These are phyloP conservation scores for Boletellus deceptivus DNA, from an alignment of 1,284 basidiomycete genomes.

Conservation along the genomic window DNA sequence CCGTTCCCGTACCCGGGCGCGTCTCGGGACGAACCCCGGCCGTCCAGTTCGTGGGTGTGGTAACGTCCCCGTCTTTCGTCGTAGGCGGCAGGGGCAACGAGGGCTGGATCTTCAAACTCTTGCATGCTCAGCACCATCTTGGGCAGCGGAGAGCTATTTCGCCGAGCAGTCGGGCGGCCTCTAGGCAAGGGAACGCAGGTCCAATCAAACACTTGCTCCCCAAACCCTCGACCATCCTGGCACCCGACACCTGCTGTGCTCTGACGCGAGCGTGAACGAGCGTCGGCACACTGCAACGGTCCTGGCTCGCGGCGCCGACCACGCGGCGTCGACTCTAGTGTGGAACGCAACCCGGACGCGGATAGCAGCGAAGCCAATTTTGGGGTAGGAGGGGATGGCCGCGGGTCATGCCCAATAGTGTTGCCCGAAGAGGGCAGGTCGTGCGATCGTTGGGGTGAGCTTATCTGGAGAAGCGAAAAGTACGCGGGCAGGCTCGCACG, in stretches of 20 bases:
- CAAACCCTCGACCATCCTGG: slow-evolving; percentile 33
- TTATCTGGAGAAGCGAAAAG: slow-evolving; percentile 67
- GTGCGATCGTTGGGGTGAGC: slow-evolving; percentile 43
- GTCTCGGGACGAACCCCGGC: slow-evolving; percentile 35
- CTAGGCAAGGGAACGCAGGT: slow-evolving; percentile 36
- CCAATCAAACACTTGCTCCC: slow-evolving; percentile 40
- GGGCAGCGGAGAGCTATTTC: slow-evolving; percentile 51
- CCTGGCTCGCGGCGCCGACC: slow-evolving; percentile 47
- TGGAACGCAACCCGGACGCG: slow-evolving; percentile 30
- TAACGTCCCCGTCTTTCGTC: slow-evolving; percentile 45
- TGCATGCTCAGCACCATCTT: slow-evolving; percentile 39
- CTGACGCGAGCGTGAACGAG: slow-evolving; percentile 34
- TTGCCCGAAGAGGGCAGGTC: slow-evolving; percentile 46
- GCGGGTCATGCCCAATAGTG: slow-evolving; percentile 39
- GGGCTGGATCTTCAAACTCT: slow-evolving; percentile 34
- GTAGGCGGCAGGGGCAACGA: slow-evolving; percentile 22
- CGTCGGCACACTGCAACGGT: slow-evolving; percentile 36
- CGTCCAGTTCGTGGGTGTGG: slow-evolving; percentile 47
- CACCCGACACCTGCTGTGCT: slow-evolving; percentile 18
- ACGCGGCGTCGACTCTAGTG: slow-evolving; percentile 43
- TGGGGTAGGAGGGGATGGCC: slow-evolving; percentile 57
- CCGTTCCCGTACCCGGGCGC: slow-evolving; percentile 56
- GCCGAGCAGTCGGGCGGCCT: slow-evolving; percentile 45
- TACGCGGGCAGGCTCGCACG: slow-evolving; percentile 74
- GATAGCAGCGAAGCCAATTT: slow-evolving; percentile 41